Conservation (phyloP, 2,329 filamentous ascomycete genomes). For the Hypoxylon sp. region DNA sequence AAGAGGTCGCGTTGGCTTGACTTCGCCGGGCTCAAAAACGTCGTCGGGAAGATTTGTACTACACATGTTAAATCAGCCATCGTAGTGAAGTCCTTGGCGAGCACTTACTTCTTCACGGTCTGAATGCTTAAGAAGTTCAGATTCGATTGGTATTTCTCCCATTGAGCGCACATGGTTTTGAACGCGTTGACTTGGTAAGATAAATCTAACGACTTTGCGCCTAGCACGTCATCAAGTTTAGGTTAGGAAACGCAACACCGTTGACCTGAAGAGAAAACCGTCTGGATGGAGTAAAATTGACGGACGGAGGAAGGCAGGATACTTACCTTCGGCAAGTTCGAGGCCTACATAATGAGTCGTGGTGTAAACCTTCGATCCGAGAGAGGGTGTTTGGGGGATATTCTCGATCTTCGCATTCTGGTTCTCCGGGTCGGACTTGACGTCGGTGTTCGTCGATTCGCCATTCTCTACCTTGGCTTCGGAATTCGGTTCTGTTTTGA, state of each 20-base stretch:
- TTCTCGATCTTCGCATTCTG: constrained; percentile 48
- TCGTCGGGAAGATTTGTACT: constrained; percentile 92
- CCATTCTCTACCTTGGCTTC: constrained; percentile 46
- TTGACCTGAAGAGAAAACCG: constrained; percentile 40
- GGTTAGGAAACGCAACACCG: constrained; percentile 46
- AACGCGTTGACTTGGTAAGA: constrained; percentile 89
- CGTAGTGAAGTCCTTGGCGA: constrained; percentile 13
- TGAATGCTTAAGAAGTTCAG: constrained; percentile 84
- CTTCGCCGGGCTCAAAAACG: constrained; percentile 86
- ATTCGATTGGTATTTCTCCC: constrained; percentile 81
- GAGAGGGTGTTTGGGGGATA: constrained; percentile 29
- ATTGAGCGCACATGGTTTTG: constrained; percentile 83
- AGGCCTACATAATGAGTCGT: constrained; percentile 96
- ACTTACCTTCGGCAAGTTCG: constrained; percentile 80
- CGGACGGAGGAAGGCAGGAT: neutral
- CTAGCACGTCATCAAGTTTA: constrained; percentile 61
- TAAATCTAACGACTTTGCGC: constrained; percentile 80
- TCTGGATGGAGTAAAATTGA: constrained; percentile 17
- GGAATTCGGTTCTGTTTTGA: constrained; percentile 59
- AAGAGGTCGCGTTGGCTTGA: constrained; percentile 71
- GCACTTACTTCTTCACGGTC: constrained; percentile 85
- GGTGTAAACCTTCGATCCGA: constrained; percentile 76
- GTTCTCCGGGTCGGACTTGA: constrained; percentile 49
- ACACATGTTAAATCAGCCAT: constrained; percentile 46
- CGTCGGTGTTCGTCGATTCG: constrained; percentile 11